Evolutionary conservation across 2,329 filamentous ascomycete genomes (phyloP).

Genomic region (Moelleriella libera): DNA sequence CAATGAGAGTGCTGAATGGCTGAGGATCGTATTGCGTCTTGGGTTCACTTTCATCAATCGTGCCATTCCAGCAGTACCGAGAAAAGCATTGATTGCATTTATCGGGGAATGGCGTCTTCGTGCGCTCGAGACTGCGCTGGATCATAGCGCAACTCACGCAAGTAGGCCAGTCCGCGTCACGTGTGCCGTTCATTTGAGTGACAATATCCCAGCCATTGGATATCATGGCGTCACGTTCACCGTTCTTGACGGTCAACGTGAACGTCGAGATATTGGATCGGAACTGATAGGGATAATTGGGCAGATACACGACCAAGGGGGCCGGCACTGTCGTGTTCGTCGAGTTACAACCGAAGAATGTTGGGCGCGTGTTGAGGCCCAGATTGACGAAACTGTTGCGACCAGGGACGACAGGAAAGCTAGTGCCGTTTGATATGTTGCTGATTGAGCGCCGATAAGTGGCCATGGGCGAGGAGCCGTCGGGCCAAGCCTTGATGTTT

Average conservation of each 20-base stretch:
- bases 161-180: constrained; percentile 60
- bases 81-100: constrained; percentile 65
- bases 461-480: constrained; percentile 42
- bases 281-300: constrained; percentile 59
- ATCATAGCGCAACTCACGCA: constrained; percentile 86
- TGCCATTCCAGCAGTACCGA: constrained; percentile 88
- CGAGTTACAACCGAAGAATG: constrained; percentile 52
- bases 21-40: background rate
- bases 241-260: constrained; percentile 45
- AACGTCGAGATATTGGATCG: constrained; percentile 72
- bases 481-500: constrained; percentile 42
- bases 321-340: constrained; percentile 34
- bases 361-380: constrained; percentile 42
- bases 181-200: constrained; percentile 68
- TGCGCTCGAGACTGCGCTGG: constrained; percentile 59
- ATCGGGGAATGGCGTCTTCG: constrained; percentile 51
- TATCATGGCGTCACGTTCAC: constrained; percentile 65
- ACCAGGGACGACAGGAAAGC: constrained; percentile 45
- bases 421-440: constrained; percentile 35
- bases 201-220: constrained; percentile 76
- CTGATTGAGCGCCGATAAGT: constrained; percentile 39
- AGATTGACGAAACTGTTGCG: constrained; percentile 40
- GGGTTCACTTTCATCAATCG: constrained; percentile 16
- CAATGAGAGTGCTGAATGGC: background rate
- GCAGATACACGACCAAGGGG: constrained; percentile 75